A percentile compares a stretch with the other conserved stretches of the same genome.
These are phyloP conservation scores for Inonotus hispidus DNA, from an alignment of 1,284 basidiomycete species.

Conservation along the genomic window DNA sequence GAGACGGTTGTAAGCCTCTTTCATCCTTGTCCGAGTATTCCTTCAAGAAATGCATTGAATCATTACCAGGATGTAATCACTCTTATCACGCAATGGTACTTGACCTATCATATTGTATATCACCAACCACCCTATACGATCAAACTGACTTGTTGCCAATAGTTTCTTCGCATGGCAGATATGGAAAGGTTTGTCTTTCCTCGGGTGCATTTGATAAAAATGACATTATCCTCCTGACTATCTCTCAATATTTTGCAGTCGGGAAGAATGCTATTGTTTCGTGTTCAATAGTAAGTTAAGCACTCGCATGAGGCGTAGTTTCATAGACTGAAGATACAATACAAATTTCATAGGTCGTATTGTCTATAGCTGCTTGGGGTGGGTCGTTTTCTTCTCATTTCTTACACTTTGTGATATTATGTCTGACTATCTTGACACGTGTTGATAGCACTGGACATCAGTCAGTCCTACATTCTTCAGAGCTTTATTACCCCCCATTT, in stretches of 20 bases:
- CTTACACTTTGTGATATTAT: not conserved
- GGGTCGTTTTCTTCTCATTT: not conserved
- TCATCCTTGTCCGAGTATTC: not conserved
- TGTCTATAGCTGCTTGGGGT: not conserved
- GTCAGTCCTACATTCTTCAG: not conserved
- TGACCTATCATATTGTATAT: not conserved
- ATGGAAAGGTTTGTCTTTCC: not conserved
- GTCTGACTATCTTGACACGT: not conserved
- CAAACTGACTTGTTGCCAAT: not conserved
- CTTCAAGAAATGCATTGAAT: not conserved
- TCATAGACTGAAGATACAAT: not conserved
- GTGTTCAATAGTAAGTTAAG: not conserved
- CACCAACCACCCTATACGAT: not conserved
- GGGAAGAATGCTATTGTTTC: not conserved
- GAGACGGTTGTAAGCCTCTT: not conserved
- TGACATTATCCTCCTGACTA: too few relatives aligned
- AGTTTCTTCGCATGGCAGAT: conserved; percentile 10
- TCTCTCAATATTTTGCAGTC: not conserved
- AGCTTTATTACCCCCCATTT: not conserved
- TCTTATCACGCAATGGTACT: conserved; percentile 2
- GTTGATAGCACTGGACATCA: not conserved
- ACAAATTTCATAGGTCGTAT: not conserved
- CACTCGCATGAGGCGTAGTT: too few relatives aligned
- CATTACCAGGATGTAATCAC: conserved; percentile 1
- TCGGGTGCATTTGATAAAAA: not conserved